Conservation (phyloP, 352 stramenopile genomes). For the Phytophthora quininea region DNA sequence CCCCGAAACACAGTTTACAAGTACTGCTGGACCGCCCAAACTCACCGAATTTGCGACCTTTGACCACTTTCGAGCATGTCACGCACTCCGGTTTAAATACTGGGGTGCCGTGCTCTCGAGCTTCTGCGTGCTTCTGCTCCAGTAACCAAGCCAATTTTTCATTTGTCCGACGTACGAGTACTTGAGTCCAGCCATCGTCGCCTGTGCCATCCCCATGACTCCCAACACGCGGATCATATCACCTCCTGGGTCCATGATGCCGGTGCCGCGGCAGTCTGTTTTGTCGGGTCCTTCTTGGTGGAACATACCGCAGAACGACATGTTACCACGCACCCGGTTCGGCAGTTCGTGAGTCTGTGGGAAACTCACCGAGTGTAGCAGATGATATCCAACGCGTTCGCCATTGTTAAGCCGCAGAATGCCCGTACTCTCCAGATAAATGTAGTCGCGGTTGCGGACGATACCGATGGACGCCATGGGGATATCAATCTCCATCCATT, state of each 20-base stretch:
- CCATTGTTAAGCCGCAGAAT: conserved; percentile 2
- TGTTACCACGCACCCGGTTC: neutral
- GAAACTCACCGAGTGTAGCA: conserved; percentile 27
- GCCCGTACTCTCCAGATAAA: conserved; percentile 7
- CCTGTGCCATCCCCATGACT: too few relatives aligned
- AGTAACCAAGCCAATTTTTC: conserved; percentile 41
- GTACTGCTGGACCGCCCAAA: conserved; percentile 6
- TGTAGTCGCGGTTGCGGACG: conserved; percentile 20
- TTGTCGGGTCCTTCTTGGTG: too few relatives aligned
- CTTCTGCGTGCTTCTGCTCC: conserved; percentile 18
- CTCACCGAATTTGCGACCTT: conserved; percentile 3
- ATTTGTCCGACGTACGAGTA: conserved; percentile 30
- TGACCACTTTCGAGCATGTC: conserved; percentile 21
- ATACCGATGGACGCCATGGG: conserved; percentile 14
- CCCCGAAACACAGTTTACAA: conserved; percentile 26
- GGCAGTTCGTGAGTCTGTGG: conserved; percentile 23
- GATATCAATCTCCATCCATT: conserved; percentile 22
- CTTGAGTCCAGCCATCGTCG: too few relatives aligned
- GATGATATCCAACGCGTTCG: conserved; percentile 26
- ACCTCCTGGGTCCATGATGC: too few relatives aligned
- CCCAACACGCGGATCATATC: too few relatives aligned
- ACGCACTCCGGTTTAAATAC: conserved; percentile 11
- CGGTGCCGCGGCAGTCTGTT: too few relatives aligned
- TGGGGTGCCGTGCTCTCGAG: neutral
- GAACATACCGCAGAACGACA: too few relatives aligned